Conservation (phyloP, 2,329 filamentous ascomycete genomes). For the Botrytis deweyae region DNA sequence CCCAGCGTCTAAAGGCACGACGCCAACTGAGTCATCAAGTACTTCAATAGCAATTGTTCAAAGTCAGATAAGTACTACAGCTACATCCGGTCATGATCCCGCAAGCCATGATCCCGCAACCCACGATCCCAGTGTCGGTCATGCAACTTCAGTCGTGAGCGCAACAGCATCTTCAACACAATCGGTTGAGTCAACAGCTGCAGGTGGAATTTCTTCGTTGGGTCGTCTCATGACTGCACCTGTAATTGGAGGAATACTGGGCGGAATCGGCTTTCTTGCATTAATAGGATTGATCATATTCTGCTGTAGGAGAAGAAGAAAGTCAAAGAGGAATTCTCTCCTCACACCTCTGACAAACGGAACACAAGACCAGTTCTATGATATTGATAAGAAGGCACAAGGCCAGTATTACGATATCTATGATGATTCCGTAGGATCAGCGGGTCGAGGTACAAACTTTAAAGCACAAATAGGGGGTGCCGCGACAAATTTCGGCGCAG, state of each 20-base stretch:
- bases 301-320: conserved; percentile 32
- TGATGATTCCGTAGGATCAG: conserved; percentile 27
- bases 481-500: conserved; percentile 28
- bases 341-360: conserved; percentile 34
- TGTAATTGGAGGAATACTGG: conserved; percentile 37
- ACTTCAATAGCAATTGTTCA: conserved; percentile 32
- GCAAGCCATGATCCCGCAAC: neutral
- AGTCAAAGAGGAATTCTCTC: conserved; percentile 30
- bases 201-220: conserved; percentile 30
- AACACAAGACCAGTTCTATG: conserved; percentile 31
- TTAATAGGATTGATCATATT: conserved; percentile 34
- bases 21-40: conserved; percentile 32
- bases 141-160: conserved; percentile 25
- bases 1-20: conserved; percentile 32
- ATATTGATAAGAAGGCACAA: conserved; percentile 27
- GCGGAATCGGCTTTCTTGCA: conserved; percentile 34
- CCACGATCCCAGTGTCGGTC: conserved; percentile 16
- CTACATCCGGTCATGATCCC: conserved; percentile 18
- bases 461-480: conserved; percentile 26
- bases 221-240: conserved; percentile 27
- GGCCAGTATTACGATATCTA: conserved; percentile 13
- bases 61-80: conserved; percentile 30
- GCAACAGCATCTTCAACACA: conserved; percentile 23
- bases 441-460: conserved; percentile 27
- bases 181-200: conserved; percentile 26